phyloP scores from a whole-genome alignment of 768 basidiomycete genomes.

The Leucocoprinus birnbaumii region DNA sequence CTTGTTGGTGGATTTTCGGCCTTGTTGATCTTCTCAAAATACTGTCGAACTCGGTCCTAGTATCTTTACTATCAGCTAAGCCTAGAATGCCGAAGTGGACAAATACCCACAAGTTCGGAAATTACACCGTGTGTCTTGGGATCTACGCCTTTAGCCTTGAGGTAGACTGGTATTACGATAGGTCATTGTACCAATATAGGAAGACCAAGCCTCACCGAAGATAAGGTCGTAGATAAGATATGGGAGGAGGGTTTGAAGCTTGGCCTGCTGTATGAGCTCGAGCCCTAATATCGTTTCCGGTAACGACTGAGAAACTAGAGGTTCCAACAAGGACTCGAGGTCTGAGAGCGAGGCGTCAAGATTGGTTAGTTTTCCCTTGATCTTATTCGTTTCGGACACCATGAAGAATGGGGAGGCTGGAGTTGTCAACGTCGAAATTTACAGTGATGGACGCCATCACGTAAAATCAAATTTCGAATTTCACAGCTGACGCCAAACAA shows the following conservation, averaged over 20 bases:
- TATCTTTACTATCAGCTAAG: conserved; percentile 1
- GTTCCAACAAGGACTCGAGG: conserved; percentile 64
- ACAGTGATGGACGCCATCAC: conserved; percentile 6
- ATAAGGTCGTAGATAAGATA: conserved; percentile 83
- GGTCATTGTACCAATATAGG: too few species aligned
- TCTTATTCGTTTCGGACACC: conserved; percentile 44
- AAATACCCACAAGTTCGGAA: conserved; percentile 52
- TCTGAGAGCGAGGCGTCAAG: conserved; percentile 61
- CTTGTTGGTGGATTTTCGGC: conserved; percentile 69
- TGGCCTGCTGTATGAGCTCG: conserved; percentile 77
- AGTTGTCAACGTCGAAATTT: too few species aligned
- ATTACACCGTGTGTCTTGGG: conserved; percentile 77
- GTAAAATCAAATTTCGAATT: neutral
- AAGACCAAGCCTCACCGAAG: too few species aligned
- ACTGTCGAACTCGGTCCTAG: conserved; percentile 73
- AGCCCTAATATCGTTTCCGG: conserved; percentile 62
- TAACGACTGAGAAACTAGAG: conserved; percentile 64
- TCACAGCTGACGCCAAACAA: conserved; percentile 15
- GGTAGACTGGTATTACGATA: conserved; percentile 54
- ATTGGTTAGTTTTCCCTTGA: conserved; percentile 44
- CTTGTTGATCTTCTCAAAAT: conserved; percentile 79
- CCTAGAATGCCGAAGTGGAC: neutral
- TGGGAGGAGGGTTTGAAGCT: conserved; percentile 75
- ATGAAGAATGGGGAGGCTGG: conserved; percentile 20
- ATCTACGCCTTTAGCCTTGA: conserved; percentile 78